Base-by-base conservation (phyloP, 2,329 filamentous ascomycete genomes). In the Trichoderma oligosporum region DNA sequence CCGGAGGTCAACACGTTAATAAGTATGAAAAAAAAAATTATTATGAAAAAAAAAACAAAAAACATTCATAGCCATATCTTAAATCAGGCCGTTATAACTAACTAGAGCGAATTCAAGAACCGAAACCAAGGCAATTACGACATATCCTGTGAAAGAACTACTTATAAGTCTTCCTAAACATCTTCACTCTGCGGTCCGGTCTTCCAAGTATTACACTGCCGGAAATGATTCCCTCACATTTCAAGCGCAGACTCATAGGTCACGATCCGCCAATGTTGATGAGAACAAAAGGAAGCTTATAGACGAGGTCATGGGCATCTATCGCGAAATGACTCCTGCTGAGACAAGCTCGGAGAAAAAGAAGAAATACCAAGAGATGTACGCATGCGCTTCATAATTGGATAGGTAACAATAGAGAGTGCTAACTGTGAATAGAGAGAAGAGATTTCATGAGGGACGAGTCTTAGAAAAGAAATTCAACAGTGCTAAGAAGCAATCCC, bases 1-100 rank as follows among this genome's bases (percentile, higher is more conserved):
- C 82, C 2, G 82, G 82, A 11, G 82, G 82, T 2, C 82, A 85
- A 62, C 81, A 85, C 64, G 82, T 84, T 29, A 85, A 85, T 65
- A 85, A 84, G 82, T 84, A 64, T 53, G 76, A 25, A 1, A 48
- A 18, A n/a, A n/a, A n/a, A n/a, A n/a, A n/a, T n/a, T n/a, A n/a
- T n/a, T n/a, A n/a, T n/a, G n/a, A n/a, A n/a, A n/a, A n/a, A n/a
- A n/a, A n/a, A n/a, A n/a, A n/a, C n/a, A n/a, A n/a, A n/a, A n/a
- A n/a, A n/a, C n/a, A n/a, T n/a, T n/a, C n/a, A n/a, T n/a, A n/a
- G n/a, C n/a, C 20, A 22, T 18, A 7, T 16, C 11, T 46, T 18
- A 18, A 4, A 44, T 14, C 7, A 65, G 45, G 74, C 73, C 11
- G 69, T 68, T 38, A 75, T 71, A 4, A 68, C 61, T 74, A 74